Conservation (phyloP, 2,329 filamentous ascomycete genomes). For the Diaporthe sp. region DNA sequence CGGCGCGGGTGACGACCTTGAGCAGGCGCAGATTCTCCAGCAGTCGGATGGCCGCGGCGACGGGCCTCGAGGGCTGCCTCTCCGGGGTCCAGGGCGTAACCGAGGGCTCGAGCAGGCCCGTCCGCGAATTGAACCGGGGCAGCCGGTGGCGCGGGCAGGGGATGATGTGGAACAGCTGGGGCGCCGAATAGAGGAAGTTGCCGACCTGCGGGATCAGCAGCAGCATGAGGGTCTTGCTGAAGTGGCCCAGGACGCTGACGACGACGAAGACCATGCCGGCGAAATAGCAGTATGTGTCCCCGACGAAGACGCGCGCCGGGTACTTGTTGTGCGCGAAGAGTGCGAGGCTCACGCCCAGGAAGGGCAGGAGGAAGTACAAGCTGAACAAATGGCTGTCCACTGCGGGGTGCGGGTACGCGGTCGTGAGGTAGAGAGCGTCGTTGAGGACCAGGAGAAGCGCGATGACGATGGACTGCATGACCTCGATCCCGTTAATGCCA, state of each 20-base stretch:
- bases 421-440: constrained; percentile 88
- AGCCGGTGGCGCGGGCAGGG: constrained; percentile 94
- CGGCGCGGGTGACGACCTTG: constrained; percentile 74
- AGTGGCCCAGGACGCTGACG: constrained; percentile 96
- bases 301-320: constrained; percentile 94
- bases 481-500: constrained; percentile 98
- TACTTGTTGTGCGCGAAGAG: constrained; percentile 96
- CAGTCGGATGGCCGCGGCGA: constrained; percentile 76
- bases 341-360: constrained; percentile 91
- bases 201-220: constrained; percentile 94
- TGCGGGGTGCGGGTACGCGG: constrained; percentile 89
- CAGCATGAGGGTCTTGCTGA: constrained; percentile 95
- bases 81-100: constrained; percentile 80
- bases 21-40: constrained; percentile 79
- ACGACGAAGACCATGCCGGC: constrained; percentile 99
- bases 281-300: constrained; percentile 99
- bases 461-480: constrained; percentile 93
- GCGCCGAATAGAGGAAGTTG: constrained; percentile 95
- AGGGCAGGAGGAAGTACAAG: constrained; percentile 93
- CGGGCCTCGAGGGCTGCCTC: constrained; percentile 75
- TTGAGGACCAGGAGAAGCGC: constrained; percentile 87
- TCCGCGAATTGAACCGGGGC: constrained; percentile 87
- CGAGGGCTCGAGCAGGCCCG: constrained; percentile 88
- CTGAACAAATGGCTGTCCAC: constrained; percentile 97
- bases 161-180: constrained; percentile 90